A percentile compares a stretch with the other conserved stretches of the same genome.
Conservation (phyloP, 805 yeast genomes). For the Candida maesae region DNA sequence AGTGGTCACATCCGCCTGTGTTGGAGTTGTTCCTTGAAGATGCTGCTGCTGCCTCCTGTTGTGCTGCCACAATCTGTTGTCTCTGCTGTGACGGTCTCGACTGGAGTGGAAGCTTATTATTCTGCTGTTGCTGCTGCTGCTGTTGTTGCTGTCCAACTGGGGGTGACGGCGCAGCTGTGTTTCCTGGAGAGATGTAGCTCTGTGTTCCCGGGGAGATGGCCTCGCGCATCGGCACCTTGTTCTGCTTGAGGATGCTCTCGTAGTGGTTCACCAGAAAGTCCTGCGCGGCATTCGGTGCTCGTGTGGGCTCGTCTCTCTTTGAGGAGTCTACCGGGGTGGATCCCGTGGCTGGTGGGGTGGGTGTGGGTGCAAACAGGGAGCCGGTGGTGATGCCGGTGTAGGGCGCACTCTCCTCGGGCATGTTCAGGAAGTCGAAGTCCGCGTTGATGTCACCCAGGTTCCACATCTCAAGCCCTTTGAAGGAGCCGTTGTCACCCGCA, state of each 20-base stretch:
- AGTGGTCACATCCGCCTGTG: constrained; percentile 47
- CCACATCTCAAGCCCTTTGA: constrained; percentile 17
- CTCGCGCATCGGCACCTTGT: constrained; percentile 23
- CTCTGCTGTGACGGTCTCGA: constrained; percentile 3
- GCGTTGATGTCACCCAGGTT: constrained; percentile 17
- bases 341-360: constrained; percentile 4
- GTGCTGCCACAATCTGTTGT: neutral
- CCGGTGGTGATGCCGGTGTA: constrained; percentile 11
- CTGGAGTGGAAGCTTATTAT: neutral
- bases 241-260: constrained; percentile 24
- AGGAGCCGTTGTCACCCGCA: neutral
- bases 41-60: neutral
- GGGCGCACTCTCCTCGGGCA: constrained; percentile 19
- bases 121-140: too few relatives aligned
- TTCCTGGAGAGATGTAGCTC: constrained; percentile 15
- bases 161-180: constrained; percentile 10
- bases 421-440: constrained; percentile 25
- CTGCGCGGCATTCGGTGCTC: constrained; percentile 7
- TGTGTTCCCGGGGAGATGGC: constrained; percentile 18
- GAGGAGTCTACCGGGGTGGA: neutral
- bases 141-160: constrained; percentile 3
- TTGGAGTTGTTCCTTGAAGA: constrained; percentile 2
- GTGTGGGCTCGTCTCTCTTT: neutral
- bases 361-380: constrained; percentile 16
- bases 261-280: constrained; percentile 24